Evolutionary conservation across 2,329 filamentous ascomycete species (phyloP).

Genomic region (Sordariomycetes sp.): DNA sequence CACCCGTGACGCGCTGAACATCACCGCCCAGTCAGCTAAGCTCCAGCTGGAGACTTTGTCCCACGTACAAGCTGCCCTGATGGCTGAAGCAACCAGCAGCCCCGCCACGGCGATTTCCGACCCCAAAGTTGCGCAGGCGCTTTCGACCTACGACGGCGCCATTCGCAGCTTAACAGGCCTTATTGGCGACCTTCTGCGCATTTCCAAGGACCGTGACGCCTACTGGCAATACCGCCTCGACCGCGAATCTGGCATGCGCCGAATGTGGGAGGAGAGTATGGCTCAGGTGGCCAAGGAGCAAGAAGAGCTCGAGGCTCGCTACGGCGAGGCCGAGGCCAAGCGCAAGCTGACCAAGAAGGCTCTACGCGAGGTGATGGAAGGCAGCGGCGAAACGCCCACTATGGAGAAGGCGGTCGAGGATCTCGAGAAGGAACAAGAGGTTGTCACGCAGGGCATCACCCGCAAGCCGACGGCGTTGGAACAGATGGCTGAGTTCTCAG

Average conservation of each 20-base stretch:
- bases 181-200: conserved; percentile 79
- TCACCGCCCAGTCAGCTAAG: conserved; percentile 90
- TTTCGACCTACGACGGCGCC: conserved; percentile 80
- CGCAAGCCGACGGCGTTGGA: conserved; percentile 59
- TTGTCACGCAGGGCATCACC: conserved; percentile 28
- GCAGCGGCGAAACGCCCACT: conserved; percentile 23
- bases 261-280: conserved; percentile 99
- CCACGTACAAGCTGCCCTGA: conserved; percentile 74
- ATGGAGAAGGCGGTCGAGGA: conserved; percentile 19
- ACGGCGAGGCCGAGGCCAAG: conserved; percentile 86
- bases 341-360: conserved; percentile 82
- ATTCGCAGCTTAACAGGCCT: conserved; percentile 80
- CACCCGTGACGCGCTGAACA: conserved; percentile 90
- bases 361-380: conserved; percentile 73
- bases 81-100: conserved; percentile 56
- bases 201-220: conserved; percentile 86
- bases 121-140: conserved; percentile 63
- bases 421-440: conserved; percentile 20
- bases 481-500: conserved; percentile 60
- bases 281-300: conserved; percentile 92
- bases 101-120: conserved; percentile 69
- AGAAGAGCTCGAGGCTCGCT: conserved; percentile 77
- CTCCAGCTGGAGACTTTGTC: conserved; percentile 86
- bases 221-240: conserved; percentile 97
- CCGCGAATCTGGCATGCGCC: conserved; percentile 80